A percentile compares a stretch with the other conserved stretches of the same genome.
These are phyloP conservation scores for Pseudozyma hubeiensis DNA, from an alignment of 1,284 basidiomycete genomes.

Conservation along the genomic window DNA sequence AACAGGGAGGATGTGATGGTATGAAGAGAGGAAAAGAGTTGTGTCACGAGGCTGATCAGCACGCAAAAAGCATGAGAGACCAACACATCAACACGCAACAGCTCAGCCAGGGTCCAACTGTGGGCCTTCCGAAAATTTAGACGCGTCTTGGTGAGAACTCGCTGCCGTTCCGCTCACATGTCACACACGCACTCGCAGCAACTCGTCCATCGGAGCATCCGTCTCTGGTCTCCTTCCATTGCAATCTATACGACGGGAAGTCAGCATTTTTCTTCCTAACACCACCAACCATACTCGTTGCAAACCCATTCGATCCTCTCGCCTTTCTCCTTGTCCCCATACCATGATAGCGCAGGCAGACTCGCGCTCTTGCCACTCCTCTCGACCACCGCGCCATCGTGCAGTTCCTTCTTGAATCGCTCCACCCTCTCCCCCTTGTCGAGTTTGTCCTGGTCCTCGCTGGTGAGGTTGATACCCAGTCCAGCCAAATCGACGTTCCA, in stretches of 20 bases:
- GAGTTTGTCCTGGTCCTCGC: conserved; percentile 12
- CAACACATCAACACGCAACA: conserved; percentile 35
- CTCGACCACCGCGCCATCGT: conserved; percentile 28
- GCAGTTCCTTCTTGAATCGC: conserved; percentile 1
- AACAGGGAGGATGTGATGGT: conserved; percentile 12
- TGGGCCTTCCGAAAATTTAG: not conserved
- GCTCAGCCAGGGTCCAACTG: conserved; percentile 7
- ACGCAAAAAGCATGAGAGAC: conserved; percentile 6
- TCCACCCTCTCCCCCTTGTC: conserved; percentile 14
- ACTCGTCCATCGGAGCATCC: not conserved
- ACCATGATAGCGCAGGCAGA: conserved; percentile 41
- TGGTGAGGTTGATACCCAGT: conserved; percentile 20
- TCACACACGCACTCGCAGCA: not conserved
- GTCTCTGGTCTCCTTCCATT: not conserved
- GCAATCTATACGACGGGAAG: not conserved
- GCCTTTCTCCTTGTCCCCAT: conserved; percentile 21
- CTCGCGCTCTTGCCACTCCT: conserved; percentile 21
- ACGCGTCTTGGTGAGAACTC: conserved; percentile 7
- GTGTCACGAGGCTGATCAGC: not conserved
- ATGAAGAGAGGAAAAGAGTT: not conserved
- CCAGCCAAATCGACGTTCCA: conserved; percentile 41
- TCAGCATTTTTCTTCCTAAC: conserved; percentile 3
- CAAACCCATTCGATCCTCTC: conserved; percentile 34
- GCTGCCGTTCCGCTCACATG: not conserved
- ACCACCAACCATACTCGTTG: conserved; percentile 52